Conservation (phyloP, 1,139 yeast species). For the Kodamaea ohmeri region DNA sequence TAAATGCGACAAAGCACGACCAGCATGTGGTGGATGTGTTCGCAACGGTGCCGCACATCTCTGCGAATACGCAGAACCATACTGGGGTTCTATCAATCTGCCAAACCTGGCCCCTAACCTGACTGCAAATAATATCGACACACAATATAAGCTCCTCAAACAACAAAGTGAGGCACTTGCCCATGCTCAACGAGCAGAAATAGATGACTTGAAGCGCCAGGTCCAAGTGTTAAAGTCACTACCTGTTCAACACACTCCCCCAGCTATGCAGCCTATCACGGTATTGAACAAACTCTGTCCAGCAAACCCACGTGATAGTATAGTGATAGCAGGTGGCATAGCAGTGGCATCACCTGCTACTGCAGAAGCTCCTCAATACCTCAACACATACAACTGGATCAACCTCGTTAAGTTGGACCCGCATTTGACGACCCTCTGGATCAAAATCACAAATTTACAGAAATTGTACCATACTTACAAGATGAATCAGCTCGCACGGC, state of each 20-base stretch:
- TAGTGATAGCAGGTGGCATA: constrained; percentile 3
- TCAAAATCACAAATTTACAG: constrained; percentile 40
- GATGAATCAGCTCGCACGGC: constrained; percentile 20
- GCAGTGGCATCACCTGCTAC: background rate
- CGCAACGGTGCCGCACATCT: constrained; percentile 43
- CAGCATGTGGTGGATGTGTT: constrained; percentile 45
- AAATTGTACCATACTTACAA: constrained; percentile 41
- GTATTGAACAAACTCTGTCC: constrained; percentile 22
- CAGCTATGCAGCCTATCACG: constrained; percentile 14
- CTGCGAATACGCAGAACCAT: constrained; percentile 44
- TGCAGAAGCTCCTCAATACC: constrained; percentile 9
- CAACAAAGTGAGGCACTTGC: constrained; percentile 24
- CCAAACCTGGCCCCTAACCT: constrained; percentile 6
- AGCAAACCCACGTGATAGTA: constrained; percentile 6
- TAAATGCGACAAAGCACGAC: constrained; percentile 44
- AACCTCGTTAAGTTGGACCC: constrained; percentile 43
- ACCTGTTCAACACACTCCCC: constrained; percentile 15
- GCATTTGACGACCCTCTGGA: constrained; percentile 42
- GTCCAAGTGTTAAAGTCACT: constrained; percentile 29
- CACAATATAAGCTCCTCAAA: constrained; percentile 24
- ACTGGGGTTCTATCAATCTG: constrained; percentile 26
- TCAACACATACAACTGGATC: constrained; percentile 39
- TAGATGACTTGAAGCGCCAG: constrained; percentile 36
- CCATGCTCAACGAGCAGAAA: constrained; percentile 29
- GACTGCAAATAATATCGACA: constrained; percentile 8